Base-by-base conservation (phyloP, 1,139 yeast species). In the Pichia sp. region DNA sequence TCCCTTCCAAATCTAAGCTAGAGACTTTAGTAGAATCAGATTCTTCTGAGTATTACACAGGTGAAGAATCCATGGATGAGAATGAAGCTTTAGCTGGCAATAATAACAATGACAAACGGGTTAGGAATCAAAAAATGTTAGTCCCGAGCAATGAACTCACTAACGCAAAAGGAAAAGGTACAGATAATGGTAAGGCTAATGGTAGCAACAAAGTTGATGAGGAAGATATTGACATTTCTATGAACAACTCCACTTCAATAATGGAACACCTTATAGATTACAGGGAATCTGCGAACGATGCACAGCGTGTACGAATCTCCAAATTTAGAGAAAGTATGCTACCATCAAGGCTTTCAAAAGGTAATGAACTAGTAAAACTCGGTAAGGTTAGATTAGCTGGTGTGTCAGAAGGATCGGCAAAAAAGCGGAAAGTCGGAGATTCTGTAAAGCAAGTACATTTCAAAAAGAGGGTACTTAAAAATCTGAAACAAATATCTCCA, bases 191-290 rank as follows among this genome's bases (percentile, higher is more conserved):
- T 8, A 31, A 11, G 2, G 2, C 23, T 19, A 19, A 19, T 19
- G 23, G 23, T 19, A 31, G 30, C 11, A 45, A 29, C 7, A n/a
- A 42, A 4, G 47, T 19, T 19, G 38, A 41, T 26, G 13, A 15
- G 3, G 52, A 52, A 7, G 34, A 48, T 23, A 19, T 40, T 36
- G 45, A 50, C 31, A 29, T 13, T 16, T 32, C 46, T 6, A 53
- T 53, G 55, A 47, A 42, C 32, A 50, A 44, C 23, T 38, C 50
- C 1, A 46, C 55, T 5, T 46, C 51, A 5, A 53, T 53, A 19
- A 40, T 53, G 40, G 55, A 53, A 43, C 55, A 53, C 43, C 49
- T 38, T 5, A 53, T 53, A 16, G 55, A 53, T 1, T 53, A 16
- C n/a, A 38, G 40, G 30, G 31, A 52, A 5, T 19, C 31, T 13